These are phyloP conservation scores for Pseudoneurospora amorphoporcata DNA, from an alignment of 495 filamentous ascomycete genomes.

Conservation along the genomic window DNA sequence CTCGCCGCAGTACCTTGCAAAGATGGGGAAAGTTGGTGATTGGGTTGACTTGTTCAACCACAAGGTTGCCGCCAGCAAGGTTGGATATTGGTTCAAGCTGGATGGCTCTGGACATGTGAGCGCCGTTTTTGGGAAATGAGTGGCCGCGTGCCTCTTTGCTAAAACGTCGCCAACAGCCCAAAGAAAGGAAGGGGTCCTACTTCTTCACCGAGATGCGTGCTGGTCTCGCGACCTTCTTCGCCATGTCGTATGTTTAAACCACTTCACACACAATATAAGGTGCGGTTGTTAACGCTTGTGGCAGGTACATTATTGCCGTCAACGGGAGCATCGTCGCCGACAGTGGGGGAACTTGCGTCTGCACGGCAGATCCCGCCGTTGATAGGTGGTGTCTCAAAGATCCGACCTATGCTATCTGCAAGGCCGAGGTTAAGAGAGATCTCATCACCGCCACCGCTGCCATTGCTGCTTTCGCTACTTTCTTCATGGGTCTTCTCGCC, in stretches of 20 bases:
- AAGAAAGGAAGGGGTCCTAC: constrained; percentile 60
- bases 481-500: constrained; percentile 67
- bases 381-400: constrained; percentile 39
- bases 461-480: constrained; percentile 57
- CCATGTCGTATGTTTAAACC: constrained; percentile 56
- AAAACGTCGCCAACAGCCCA: constrained; percentile 47
- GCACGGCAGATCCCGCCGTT: constrained; percentile 28
- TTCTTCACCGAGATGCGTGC: constrained; percentile 75
- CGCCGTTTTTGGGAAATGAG: constrained; percentile 1
- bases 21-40: constrained; percentile 19
- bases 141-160: constrained; percentile 3
- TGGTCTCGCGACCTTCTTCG: constrained; percentile 73
- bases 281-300: not conserved
- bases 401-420: constrained; percentile 51
- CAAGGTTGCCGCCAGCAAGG: constrained; percentile 43
- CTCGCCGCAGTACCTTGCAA: not conserved
- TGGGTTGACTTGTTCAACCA: constrained; percentile 45
- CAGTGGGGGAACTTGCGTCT: constrained; percentile 58
- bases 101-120: constrained; percentile 68
- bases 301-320: constrained; percentile 53
- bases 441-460: constrained; percentile 72
- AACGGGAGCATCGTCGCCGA: constrained; percentile 60
- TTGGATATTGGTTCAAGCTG: constrained; percentile 65
- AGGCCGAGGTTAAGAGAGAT: constrained; percentile 59
- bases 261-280: not conserved